Base-by-base conservation (phyloP, 495 filamentous ascomycete genomes). In the Trichoderma parareesei region DNA sequence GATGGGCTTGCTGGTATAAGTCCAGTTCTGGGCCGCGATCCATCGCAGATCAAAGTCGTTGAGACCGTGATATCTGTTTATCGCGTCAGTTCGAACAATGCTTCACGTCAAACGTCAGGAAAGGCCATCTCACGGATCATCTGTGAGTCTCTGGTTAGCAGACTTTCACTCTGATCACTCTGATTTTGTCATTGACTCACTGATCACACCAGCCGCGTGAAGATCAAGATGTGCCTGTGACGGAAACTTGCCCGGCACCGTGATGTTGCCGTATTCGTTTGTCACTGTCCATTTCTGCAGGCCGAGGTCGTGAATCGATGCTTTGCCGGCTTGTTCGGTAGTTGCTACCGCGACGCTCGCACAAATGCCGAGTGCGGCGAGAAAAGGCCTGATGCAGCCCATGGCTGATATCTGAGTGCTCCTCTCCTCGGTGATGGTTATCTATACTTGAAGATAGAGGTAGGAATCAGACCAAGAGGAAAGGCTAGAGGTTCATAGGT, bases 161-260 rank as follows among this genome's bases (percentile, higher is more conserved):
- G 3, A 37, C 53, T 10, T 11, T 10, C 4, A 33, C 20, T 14
- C 27, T 27, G 27, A 11, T 38, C 7, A 5, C 8, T 37, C 40
- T 41, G 6, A n/a, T 18, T 2, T 18, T 48, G 49, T 3, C 8
- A 27, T 57, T 57, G 82, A 83, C 66, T 86, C 81, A 71, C 79
- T 75, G 61, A 86, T 86, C 0, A 82, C 76, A 13, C 77, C 70
- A 14, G 79, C 80, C 59, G 79, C 78, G 27, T 77, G 78, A 5
- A 89, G 73, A 69, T 89, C 87, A 40, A 89, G 67, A 71, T 89
- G 85, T 0, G 76, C 82, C 44, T 89, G 85, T 0, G 85, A 88
- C 6, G 88, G 88, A 3, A 88, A 75, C 20, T 75, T 76, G 6
- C 79, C 87, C 1, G 84, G 83, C 13, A 88, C 83, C 0, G 78